Evolutionary conservation across 2,329 filamentous ascomycete genomes (phyloP).

Genomic region (Venturia aucupariae): DNA sequence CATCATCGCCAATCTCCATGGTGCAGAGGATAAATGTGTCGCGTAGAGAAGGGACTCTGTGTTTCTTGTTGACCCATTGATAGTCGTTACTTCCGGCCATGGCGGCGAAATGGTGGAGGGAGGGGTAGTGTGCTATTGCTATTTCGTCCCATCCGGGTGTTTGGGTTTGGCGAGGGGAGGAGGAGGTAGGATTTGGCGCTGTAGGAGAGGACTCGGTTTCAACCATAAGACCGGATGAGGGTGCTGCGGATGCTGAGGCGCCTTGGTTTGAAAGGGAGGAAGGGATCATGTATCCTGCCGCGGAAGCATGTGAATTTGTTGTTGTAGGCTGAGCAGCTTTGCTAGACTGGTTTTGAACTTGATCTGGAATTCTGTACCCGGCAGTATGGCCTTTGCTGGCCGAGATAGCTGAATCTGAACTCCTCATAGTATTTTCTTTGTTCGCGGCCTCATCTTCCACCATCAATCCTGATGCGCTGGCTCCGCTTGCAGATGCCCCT

Average conservation of each 20-base stretch:
- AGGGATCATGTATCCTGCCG: background rate
- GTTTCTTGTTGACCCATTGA: slow-evolving; percentile 46
- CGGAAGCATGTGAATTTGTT: background rate
- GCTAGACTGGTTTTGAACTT: background rate
- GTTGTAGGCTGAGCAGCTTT: background rate
- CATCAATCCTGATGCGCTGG: slow-evolving; percentile 11
- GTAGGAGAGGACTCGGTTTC: background rate
- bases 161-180: slow-evolving; percentile 15
- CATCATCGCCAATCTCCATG: slow-evolving; percentile 38
- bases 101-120: slow-evolving; percentile 51
- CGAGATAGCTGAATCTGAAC: slow-evolving; percentile 14
- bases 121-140: slow-evolving; percentile 56
- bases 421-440: background rate
- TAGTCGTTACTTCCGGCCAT: slow-evolving; percentile 51
- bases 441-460: background rate
- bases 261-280: slow-evolving; percentile 12
- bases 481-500: slow-evolving; percentile 16
- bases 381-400: background rate
- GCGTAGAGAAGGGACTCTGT: slow-evolving; percentile 41
- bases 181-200: background rate
- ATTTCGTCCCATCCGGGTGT: slow-evolving; percentile 51
- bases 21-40: slow-evolving; percentile 48
- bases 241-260: slow-evolving; percentile 13
- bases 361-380: background rate
- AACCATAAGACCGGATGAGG: slow-evolving; percentile 19